These are phyloP conservation scores for Ophiostoma triangulosporum DNA, from an alignment of 2,329 filamentous ascomycete species.

Conservation along the genomic window DNA sequence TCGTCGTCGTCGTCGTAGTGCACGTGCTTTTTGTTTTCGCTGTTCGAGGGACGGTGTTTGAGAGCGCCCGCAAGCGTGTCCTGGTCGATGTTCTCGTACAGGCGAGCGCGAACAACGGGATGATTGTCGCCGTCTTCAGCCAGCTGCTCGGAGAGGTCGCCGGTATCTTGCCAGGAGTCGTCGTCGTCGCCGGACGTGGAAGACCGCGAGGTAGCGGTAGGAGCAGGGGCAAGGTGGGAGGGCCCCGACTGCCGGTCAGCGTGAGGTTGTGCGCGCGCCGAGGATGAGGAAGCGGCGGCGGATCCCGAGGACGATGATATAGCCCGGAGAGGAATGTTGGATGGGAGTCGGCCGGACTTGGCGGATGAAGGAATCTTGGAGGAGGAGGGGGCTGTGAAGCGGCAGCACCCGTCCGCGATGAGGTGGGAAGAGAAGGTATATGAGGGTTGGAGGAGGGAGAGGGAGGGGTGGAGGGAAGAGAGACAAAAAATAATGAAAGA, in stretches of 20 bases:
- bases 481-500: conserved; percentile 5
- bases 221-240: conserved; percentile 26
- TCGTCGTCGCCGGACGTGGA: conserved; percentile 27
- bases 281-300: conserved; percentile 17
- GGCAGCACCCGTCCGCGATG: conserved; percentile 54
- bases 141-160: conserved; percentile 85
- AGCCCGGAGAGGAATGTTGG: conserved; percentile 78
- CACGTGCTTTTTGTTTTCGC: conserved; percentile 43
- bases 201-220: conserved; percentile 22
- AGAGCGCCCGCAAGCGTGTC: conserved; percentile 40
- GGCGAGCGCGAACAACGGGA: conserved; percentile 52
- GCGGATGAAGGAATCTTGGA: conserved; percentile 68
- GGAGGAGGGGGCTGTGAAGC: conserved; percentile 56
- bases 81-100: conserved; percentile 52
- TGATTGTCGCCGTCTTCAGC: conserved; percentile 57
- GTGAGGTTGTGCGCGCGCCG: conserved; percentile 14
- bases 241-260: conserved; percentile 25
- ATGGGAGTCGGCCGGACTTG: conserved; percentile 53
- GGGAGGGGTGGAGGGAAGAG: neutral
- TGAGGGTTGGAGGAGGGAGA: neutral
- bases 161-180: conserved; percentile 78
- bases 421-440: neutral
- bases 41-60: conserved; percentile 21
- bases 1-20: conserved; percentile 44
- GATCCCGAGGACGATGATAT: conserved; percentile 26